Percentiles rank a stretch among this genome's conserved stretches.
These are phyloP conservation scores for Hypoxylon intermedium DNA, from an alignment of 495 filamentous ascomycete species.

Conservation along the genomic window DNA sequence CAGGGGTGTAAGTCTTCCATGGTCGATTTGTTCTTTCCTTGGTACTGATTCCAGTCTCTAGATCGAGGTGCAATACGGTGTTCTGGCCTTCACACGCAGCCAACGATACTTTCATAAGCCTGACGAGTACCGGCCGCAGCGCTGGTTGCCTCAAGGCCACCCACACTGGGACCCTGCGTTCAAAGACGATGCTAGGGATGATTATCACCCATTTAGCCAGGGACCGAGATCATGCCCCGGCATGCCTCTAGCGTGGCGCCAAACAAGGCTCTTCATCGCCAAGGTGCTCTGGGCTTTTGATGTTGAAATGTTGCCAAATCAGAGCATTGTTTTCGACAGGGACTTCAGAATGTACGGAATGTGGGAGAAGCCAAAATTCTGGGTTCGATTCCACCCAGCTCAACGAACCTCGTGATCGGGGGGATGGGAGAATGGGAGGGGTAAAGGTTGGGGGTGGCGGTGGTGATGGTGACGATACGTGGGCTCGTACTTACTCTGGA, in stretches of 20 bases:
- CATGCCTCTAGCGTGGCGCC: conserved; percentile 25
- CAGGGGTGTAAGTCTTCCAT: neutral
- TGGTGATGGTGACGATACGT: too few species aligned
- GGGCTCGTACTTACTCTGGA: too few species aligned
- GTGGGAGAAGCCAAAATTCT: conserved; percentile 29
- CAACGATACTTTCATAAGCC: conserved; percentile 15
- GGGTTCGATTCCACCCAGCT: conserved; percentile 18
- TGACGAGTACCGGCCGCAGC: conserved; percentile 11
- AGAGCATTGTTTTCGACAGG: conserved; percentile 13
- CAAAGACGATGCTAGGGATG: neutral
- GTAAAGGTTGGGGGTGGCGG: too few species aligned
- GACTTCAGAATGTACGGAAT: conserved; percentile 26
- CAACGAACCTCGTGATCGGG: too few species aligned
- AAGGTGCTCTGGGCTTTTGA: conserved; percentile 43
- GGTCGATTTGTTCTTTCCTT: conserved; percentile 1
- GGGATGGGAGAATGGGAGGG: too few species aligned
- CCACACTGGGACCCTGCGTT: conserved; percentile 16
- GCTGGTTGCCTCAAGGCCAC: conserved; percentile 25
- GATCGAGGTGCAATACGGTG: neutral
- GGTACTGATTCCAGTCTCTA: neutral
- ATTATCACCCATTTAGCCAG: neutral
- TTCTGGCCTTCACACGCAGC: neutral
- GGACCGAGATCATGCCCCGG: neutral
- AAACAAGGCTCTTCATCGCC: conserved; percentile 35
- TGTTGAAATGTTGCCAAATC: conserved; percentile 2